Evolutionary conservation across 1,284 basidiomycete genomes (phyloP).

Genomic region (Fistulinella staudtii): DNA sequence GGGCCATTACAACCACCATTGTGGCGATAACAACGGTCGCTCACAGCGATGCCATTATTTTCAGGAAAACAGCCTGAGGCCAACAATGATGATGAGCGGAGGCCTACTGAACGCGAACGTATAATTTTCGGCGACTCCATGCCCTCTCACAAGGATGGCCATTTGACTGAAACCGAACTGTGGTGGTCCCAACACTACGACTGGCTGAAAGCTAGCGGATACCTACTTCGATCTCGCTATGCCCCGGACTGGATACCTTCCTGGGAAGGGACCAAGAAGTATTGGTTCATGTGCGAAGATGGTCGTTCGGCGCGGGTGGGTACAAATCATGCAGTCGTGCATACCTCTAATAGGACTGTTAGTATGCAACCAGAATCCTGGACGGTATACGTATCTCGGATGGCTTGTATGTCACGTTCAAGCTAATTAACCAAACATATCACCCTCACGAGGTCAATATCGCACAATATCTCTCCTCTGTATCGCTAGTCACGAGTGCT

Average conservation of each 20-base stretch:
- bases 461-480: conserved; percentile 17
- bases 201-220: conserved; percentile 35
- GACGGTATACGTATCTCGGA: conserved; percentile 34
- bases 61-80: too few relatives aligned
- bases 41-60: too few relatives aligned
- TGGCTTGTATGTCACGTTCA: conserved; percentile 28
- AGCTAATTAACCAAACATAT: conserved; percentile 19
- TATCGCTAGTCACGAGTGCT: conserved; percentile 5
- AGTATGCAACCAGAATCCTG: conserved; percentile 21
- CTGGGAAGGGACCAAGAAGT: conserved; percentile 25
- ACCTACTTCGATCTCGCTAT: conserved; percentile 35
- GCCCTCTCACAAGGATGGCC: conserved; percentile 3
- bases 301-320: conserved; percentile 3
- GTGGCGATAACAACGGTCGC: too few relatives aligned
- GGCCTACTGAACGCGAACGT: too few relatives aligned
- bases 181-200: conserved; percentile 32
- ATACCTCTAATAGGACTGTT: neutral
- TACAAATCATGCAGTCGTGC: too few relatives aligned
- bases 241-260: conserved; percentile 37
- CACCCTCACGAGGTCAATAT: conserved; percentile 30
- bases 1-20: too few relatives aligned
- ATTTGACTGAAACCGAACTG: conserved; percentile 6
- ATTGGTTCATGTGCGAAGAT: conserved; percentile 24
- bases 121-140: too few relatives aligned
- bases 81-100: too few relatives aligned